These are phyloP conservation scores for Schizochytrium sp. DNA, from an alignment of 108 stramenopile genomes.

Conservation along the genomic window DNA sequence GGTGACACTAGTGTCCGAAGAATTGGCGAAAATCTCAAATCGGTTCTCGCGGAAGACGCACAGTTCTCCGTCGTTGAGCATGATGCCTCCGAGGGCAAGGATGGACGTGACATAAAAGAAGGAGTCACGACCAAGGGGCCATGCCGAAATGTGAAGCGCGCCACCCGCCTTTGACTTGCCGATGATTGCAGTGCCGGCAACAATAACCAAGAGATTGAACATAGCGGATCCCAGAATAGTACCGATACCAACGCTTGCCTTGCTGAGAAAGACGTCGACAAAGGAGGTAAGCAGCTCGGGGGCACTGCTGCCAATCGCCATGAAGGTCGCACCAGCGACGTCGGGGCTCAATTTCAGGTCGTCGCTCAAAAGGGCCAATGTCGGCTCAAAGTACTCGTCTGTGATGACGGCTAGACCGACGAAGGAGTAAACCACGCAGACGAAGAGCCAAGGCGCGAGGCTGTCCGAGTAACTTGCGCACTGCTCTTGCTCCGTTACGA, in stretches of 20 bases:
- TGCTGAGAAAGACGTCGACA: conserved; percentile 64
- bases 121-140: conserved; percentile 40
- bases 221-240: conserved; percentile 59
- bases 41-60: not conserved
- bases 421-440: conserved; percentile 32
- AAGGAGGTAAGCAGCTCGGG: conserved; percentile 41
- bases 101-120: conserved; percentile 30
- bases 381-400: conserved; percentile 39
- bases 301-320: conserved; percentile 34
- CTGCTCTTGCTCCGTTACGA: not conserved
- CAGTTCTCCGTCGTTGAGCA: not conserved
- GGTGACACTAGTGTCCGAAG: not conserved
- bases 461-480: not conserved
- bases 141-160: conserved; percentile 20
- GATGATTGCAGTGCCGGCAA: conserved; percentile 55
- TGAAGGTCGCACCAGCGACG: conserved; percentile 37
- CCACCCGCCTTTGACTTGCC: not conserved
- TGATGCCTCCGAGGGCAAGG: not conserved
- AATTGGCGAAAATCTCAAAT: not conserved
- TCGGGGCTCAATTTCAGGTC: not conserved
- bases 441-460: not conserved
- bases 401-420: conserved; percentile 27
- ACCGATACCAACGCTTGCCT: conserved; percentile 68
- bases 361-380: conserved; percentile 25
- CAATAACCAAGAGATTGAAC: conserved; percentile 75